Evolutionary conservation across 768 basidiomycete genomes (phyloP).

Genomic region (Tylopilus sp.): DNA sequence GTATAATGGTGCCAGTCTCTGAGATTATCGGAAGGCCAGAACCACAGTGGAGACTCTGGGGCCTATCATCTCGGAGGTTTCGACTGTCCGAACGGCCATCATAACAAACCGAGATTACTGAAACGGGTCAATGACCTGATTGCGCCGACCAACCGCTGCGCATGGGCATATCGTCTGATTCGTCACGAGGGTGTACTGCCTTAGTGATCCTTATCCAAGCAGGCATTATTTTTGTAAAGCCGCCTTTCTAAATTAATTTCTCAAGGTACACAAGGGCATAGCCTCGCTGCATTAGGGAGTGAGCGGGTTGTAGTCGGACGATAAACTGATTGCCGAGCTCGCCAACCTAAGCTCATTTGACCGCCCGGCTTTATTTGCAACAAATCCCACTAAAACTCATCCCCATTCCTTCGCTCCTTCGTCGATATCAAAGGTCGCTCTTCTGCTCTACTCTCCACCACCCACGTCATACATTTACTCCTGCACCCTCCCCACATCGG

Average conservation of each 20-base stretch:
- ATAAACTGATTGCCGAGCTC: conserved; percentile 35
- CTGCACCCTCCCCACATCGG: background rate
- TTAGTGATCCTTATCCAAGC: conserved; percentile 17
- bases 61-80: too few species aligned
- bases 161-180: conserved; percentile 13
- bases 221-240: conserved; percentile 14
- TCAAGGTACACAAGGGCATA: conserved; percentile 19
- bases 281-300: conserved; percentile 26
- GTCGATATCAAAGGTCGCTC: conserved; percentile 26
- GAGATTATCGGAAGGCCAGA: too few species aligned
- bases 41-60: too few species aligned
- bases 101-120: background rate
- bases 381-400: conserved; percentile 35
- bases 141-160: conserved; percentile 20
- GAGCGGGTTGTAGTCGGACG: conserved; percentile 35
- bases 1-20: too few species aligned
- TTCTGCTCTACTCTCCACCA: conserved; percentile 9
- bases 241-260: conserved; percentile 21
- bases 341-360: conserved; percentile 36
- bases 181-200: conserved; percentile 24
- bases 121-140: conserved; percentile 14
- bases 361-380: conserved; percentile 40
- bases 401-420: conserved; percentile 28
- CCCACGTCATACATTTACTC: conserved; percentile 3
- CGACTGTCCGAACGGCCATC: conserved; percentile 3